Base-by-base conservation (phyloP, 352 stramenopile genomes). In the Phytophthora sp. region DNA sequence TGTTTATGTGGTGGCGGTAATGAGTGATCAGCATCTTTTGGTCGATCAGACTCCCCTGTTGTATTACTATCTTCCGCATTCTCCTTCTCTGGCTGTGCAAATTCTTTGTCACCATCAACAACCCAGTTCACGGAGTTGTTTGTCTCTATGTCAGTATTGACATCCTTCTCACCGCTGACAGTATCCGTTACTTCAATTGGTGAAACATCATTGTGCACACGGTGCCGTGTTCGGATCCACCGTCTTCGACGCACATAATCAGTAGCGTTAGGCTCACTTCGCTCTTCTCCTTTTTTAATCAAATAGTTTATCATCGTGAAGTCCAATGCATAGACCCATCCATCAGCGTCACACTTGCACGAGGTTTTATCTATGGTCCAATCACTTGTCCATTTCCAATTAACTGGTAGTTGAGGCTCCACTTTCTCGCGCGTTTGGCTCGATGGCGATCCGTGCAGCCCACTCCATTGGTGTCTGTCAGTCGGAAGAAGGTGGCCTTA, bases 281-380 rank as follows among this genome's bases (percentile, higher is more conserved):
- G 69, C n/a, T 79, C 79, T 31, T 78, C 62, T 9, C 80, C 69
- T 58, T 76, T 82, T 54, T 88, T 85, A 35, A 88, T 61, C 44
- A 85, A 66, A 24, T 76, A 77, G 39, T 92, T 92, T n/a, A 92
- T 77, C 76, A 86, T 88, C 18, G 78, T 79, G 54, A 94, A 94
- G 55, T 94, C 83, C 26, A 91, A 88, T 21, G 81, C 85, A 55
- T 92, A 94, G 10, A 80, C 76, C 84, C 84, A 94, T 9, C 85
- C 85, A 18, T 92, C 76, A 4, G 54, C 51, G 44, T 92, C 83
- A 45, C 83, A 88, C 3, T 84, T 83, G 17, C 58, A 69, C 1
- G 79, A 77, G 1, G 31, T 62, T 46, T 72, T 75, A 44, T 94
- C 85, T 4, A 92, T 41, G 2, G 67, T 43, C 85, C 85, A 94